Conservation (phyloP, 768 basidiomycete species). For the Ramaria rubella region DNA sequence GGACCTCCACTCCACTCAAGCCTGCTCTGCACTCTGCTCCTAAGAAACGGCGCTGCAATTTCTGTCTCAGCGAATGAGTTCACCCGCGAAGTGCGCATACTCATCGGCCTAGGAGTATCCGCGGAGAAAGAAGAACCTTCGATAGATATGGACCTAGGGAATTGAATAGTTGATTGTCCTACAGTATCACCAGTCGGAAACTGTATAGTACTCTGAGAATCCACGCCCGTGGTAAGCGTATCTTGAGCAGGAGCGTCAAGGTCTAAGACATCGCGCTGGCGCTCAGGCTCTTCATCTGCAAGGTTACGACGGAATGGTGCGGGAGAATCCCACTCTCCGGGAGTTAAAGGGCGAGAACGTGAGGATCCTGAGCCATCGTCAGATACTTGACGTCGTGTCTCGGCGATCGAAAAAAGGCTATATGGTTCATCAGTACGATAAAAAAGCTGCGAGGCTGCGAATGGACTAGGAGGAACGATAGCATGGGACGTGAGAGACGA, state of each 20-base stretch:
- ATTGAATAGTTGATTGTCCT: constrained; percentile 61
- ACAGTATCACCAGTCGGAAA: constrained; percentile 50
- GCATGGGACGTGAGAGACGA: constrained; percentile 67
- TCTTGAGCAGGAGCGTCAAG: constrained; percentile 37
- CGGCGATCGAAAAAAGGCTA: constrained; percentile 76
- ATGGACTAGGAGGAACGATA: constrained; percentile 79
- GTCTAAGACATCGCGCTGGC: constrained; percentile 26
- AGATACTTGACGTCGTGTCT: constrained; percentile 52
- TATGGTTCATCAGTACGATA: constrained; percentile 72
- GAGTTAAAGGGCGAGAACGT: constrained; percentile 39
- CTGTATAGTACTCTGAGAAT: constrained; percentile 48
- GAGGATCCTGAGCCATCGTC: constrained; percentile 43
- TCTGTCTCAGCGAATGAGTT: constrained; percentile 72
- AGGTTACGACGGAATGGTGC: constrained; percentile 73
- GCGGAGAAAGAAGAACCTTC: constrained; percentile 55
- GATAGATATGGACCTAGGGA: constrained; percentile 41
- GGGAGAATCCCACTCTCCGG: constrained; percentile 42
- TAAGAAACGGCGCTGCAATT: constrained; percentile 66
- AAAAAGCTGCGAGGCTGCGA: constrained; percentile 80
- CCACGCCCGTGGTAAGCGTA: constrained; percentile 37
- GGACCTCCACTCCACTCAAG: constrained; percentile 38
- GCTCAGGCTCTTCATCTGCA: constrained; percentile 69
- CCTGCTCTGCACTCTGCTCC: constrained; percentile 78
- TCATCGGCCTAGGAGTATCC: constrained; percentile 50
- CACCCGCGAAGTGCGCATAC: constrained; percentile 52